Evolutionary conservation across 2,329 filamentous ascomycete genomes (phyloP).

Genomic region (Monilinia fructigena): DNA sequence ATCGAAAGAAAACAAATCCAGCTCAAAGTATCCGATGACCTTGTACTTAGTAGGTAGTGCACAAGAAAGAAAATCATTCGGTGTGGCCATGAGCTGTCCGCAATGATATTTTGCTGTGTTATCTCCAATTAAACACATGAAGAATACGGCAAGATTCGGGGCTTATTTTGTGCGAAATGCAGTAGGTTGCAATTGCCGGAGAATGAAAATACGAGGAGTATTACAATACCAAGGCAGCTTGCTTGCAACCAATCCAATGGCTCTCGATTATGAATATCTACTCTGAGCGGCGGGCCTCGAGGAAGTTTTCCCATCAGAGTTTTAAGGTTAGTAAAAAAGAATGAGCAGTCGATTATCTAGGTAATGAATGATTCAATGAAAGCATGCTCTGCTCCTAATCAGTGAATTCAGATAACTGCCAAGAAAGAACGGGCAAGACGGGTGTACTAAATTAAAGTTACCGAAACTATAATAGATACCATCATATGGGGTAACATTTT

Average conservation of each 20-base stretch:
- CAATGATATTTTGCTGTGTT: neutral
- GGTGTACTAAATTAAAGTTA: neutral
- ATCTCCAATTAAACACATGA: neutral
- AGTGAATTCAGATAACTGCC: neutral
- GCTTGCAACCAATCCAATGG: neutral
- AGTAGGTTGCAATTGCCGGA: neutral
- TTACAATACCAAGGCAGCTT: neutral
- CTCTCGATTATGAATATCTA: neutral
- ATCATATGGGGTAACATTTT: neutral
- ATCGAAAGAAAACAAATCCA: constrained; percentile 16
- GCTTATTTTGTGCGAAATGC: neutral
- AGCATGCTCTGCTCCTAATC: neutral
- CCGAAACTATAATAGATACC: constrained; percentile 14
- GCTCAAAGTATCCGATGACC: constrained; percentile 13
- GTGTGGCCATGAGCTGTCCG: neutral
- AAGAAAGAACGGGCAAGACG: neutral
- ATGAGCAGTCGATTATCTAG: neutral
- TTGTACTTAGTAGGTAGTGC: neutral
- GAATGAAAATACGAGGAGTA: neutral
- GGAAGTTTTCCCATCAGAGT: neutral
- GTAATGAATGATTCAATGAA: neutral
- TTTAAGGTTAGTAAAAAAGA: neutral
- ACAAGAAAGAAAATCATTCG: constrained; percentile 9
- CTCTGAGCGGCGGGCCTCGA: neutral
- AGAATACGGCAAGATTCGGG: neutral